phyloP scores from a whole-genome alignment of 1,284 basidiomycete genomes.

The Phellopilus nigrolimitatus region DNA sequence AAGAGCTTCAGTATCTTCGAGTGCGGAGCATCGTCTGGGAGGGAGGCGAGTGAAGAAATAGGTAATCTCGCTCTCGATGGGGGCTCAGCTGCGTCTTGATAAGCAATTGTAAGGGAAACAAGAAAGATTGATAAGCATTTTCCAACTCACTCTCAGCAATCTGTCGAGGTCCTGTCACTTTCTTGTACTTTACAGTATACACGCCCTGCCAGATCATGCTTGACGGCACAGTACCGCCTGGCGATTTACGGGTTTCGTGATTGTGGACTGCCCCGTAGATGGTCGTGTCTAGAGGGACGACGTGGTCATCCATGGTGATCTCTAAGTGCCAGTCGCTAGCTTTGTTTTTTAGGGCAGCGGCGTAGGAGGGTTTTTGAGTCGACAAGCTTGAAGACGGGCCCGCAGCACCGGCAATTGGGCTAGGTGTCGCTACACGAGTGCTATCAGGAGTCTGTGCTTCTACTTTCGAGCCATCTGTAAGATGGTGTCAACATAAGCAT shows the following conservation, averaged over 20 bases:
- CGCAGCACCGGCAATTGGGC: constrained; percentile 40
- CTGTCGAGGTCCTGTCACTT: constrained; percentile 80
- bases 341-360: constrained; percentile 87
- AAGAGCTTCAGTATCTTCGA: constrained; percentile 90
- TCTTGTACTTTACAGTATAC: constrained; percentile 90
- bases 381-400: constrained; percentile 42
- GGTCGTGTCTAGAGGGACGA: constrained; percentile 82
- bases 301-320: constrained; percentile 87
- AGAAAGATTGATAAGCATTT: constrained; percentile 1
- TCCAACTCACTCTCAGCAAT: constrained; percentile 49
- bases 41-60: constrained; percentile 62
- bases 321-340: constrained; percentile 96
- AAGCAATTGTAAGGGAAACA: constrained; percentile 30
- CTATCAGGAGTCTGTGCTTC: constrained; percentile 96
- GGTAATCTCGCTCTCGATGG: constrained; percentile 45
- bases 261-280: constrained; percentile 95
- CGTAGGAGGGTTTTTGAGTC: constrained; percentile 65
- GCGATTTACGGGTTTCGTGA: constrained; percentile 72
- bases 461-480: constrained; percentile 78
- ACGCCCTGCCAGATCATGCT: constrained; percentile 85
- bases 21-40: constrained; percentile 82
- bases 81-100: constrained; percentile 27
- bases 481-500: background rate
- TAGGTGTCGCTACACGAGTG: constrained; percentile 88
- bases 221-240: constrained; percentile 49